phyloP scores from a whole-genome alignment of 2,329 filamentous ascomycete genomes.

The Fusarium sp. region DNA sequence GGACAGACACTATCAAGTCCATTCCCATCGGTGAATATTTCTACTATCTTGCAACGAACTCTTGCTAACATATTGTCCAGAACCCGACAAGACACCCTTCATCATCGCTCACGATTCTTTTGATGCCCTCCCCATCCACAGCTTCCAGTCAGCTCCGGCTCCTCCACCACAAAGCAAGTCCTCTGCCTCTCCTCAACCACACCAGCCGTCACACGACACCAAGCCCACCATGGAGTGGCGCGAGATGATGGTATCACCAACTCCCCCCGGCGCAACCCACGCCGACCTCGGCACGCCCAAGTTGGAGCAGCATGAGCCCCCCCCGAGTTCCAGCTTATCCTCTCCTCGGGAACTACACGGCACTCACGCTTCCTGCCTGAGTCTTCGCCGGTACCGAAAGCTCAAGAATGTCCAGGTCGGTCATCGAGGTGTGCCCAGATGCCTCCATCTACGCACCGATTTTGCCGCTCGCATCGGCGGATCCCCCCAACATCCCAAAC shows the following conservation, averaged over 20 bases:
- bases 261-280: conserved; percentile 66
- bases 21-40: conserved; percentile 72
- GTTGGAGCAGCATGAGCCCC: conserved; percentile 62
- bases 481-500: conserved; percentile 64
- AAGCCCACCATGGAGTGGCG: conserved; percentile 75
- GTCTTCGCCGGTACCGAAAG: conserved; percentile 81
- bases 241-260: conserved; percentile 82
- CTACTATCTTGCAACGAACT: background rate
- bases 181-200: conserved; percentile 48
- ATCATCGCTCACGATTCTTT: conserved; percentile 99
- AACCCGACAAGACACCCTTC: conserved; percentile 81
- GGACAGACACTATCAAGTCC: conserved; percentile 91
- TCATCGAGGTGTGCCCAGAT: conserved; percentile 93
- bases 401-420: conserved; percentile 76
- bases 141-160: conserved; percentile 80
- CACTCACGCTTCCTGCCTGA: conserved; percentile 89
- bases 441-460: conserved; percentile 83
- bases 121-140: conserved; percentile 95
- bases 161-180: conserved; percentile 42
- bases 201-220: conserved; percentile 51
- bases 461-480: conserved; percentile 90
- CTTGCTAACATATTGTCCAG: conserved; percentile 50
- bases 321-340: conserved; percentile 89
- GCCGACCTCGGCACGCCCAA: conserved; percentile 66
- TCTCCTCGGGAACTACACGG: conserved; percentile 80